Evolutionary conservation across 306 rosid species (phyloP).

Genomic region (Castanea sativa): DNA sequence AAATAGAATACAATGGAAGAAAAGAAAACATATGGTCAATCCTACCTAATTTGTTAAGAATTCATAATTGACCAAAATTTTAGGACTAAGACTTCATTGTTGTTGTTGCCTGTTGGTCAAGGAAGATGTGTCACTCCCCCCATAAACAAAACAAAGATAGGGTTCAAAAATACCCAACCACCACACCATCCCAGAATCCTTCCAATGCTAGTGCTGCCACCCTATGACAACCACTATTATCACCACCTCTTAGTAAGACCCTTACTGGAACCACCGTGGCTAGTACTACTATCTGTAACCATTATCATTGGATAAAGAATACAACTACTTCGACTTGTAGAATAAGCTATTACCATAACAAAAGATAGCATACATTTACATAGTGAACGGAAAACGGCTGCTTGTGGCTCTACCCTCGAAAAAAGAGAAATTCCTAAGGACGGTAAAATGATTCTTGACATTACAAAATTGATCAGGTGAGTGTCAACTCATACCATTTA

Average conservation of each 20-base stretch:
- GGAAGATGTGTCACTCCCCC: background rate
- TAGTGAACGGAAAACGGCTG: slow-evolving; percentile 35
- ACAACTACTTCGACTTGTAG: slow-evolving; percentile 29
- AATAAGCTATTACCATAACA: slow-evolving; percentile 35
- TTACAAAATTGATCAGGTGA: slow-evolving; percentile 79
- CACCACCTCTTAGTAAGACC: background rate
- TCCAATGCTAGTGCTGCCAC: too few species aligned
- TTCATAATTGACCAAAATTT: background rate
- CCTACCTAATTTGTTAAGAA: too few species aligned
- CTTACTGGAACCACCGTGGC: background rate
- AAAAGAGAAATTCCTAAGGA: slow-evolving; percentile 32
- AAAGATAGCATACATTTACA: slow-evolving; percentile 38
- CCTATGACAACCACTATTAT: background rate
- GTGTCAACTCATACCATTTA: slow-evolving; percentile 40
- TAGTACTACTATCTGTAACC: background rate
- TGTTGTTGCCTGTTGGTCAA: background rate
- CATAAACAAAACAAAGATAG: background rate
- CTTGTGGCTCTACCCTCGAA: slow-evolving; percentile 32
- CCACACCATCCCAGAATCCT: too few species aligned
- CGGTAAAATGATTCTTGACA: slow-evolving; percentile 40
- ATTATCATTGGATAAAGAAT: background rate
- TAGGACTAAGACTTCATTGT: background rate
- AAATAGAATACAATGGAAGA: too few species aligned
- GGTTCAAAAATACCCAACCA: background rate
- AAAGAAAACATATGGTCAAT: too few species aligned